Evolutionary conservation across 148 eudicot genomes (phyloP).

Genomic region (Amaranthus palmeri): DNA sequence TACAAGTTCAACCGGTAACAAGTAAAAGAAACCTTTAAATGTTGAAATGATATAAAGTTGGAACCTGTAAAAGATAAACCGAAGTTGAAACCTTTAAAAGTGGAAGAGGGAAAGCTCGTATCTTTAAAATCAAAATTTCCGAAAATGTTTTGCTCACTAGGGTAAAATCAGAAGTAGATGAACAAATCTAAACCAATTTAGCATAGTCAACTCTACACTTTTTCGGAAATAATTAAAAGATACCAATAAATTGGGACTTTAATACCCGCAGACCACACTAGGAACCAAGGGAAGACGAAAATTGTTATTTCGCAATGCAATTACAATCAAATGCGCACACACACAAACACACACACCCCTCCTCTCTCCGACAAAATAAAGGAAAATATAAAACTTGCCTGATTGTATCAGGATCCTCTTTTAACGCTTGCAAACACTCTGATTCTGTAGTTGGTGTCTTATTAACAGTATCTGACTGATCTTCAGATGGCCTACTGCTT

Average conservation of each 20-base stretch:
- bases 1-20: too few species aligned
- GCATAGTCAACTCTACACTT: not conserved
- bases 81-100: too few species aligned
- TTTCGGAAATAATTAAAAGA: not conserved
- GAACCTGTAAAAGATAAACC: too few species aligned
- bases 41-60: too few species aligned
- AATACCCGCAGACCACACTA: not conserved
- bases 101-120: too few species aligned
- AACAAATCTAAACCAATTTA: not conserved
- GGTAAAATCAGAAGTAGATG: not conserved
- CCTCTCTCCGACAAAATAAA: not conserved
- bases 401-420: constrained; percentile 77
- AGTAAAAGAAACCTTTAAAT: too few species aligned
- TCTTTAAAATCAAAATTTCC: too few species aligned
- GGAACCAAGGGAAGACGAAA: not conserved
- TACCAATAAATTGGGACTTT: not conserved
- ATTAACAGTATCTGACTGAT: constrained; percentile 8
- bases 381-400: constrained; percentile 34
- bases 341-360: too few species aligned
- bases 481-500: constrained; percentile 14
- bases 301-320: not conserved
- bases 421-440: constrained; percentile 52
- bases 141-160: too few species aligned
- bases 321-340: not conserved
- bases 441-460: constrained; percentile 40